These are phyloP conservation scores for Aspergillus terreus DNA, from an alignment of 2,329 filamentous ascomycete genomes.

Conservation along the genomic window DNA sequence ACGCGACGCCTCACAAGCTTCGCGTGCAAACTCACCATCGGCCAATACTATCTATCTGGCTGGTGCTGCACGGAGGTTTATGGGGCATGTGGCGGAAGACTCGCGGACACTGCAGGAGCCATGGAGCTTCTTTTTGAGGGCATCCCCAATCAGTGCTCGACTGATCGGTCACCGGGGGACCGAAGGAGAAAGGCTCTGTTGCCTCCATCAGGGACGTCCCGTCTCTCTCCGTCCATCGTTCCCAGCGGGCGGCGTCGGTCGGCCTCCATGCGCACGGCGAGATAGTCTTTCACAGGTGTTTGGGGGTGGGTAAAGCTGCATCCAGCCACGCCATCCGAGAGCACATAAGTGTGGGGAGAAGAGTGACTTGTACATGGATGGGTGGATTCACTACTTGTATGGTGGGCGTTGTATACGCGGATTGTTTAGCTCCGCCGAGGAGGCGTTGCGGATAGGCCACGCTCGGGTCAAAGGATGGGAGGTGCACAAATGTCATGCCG, in stretches of 20 bases:
- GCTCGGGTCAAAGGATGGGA: background rate
- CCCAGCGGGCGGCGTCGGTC: no score
- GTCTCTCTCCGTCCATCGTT: no score
- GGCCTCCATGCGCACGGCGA: no score
- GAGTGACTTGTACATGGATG: background rate
- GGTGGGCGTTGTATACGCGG: background rate
- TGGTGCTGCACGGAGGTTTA: background rate
- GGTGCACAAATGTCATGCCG: background rate
- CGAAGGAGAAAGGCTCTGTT: slow-evolving; percentile 5
- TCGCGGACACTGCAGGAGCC: background rate
- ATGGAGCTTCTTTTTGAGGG: background rate
- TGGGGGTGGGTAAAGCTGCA: background rate
- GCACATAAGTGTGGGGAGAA: background rate
- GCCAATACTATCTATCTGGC: background rate
- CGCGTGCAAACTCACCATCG: background rate
- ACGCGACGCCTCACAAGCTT: no score
- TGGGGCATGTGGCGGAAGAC: background rate
- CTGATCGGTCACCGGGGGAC: slow-evolving; percentile 12
- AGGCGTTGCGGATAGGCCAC: background rate
- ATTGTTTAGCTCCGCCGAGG: no score
- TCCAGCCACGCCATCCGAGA: background rate
- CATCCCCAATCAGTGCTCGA: background rate
- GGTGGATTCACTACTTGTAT: background rate
- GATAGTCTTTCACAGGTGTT: background rate
- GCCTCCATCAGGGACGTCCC: background rate